Conservation (phyloP, 768 basidiomycete genomes). For the Kwoniella sp. region DNA sequence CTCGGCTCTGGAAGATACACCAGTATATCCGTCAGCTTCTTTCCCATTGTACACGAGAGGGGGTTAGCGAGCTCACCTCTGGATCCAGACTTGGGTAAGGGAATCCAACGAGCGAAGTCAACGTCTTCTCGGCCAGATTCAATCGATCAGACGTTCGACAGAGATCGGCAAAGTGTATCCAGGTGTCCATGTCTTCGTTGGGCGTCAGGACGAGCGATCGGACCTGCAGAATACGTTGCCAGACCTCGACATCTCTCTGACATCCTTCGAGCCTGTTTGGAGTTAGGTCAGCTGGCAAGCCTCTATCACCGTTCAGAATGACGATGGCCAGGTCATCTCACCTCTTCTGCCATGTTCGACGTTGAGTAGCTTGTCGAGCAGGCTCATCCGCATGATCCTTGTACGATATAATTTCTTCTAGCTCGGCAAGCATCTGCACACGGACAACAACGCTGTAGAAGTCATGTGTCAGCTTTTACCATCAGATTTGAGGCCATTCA, state of each 20-base stretch:
- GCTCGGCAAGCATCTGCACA: constrained; percentile 95
- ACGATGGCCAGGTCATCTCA: constrained; percentile 51
- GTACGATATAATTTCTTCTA: constrained; percentile 95
- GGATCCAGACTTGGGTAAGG: constrained; percentile 41
- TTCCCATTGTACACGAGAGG: not conserved
- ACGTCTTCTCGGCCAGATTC: constrained; percentile 93
- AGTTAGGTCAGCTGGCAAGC: constrained; percentile 10
- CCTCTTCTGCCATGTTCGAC: constrained; percentile 98
- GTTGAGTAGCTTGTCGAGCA: constrained; percentile 83
- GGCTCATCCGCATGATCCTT: constrained; percentile 93
- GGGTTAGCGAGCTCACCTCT: constrained; percentile 35
- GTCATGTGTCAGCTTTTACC: too few species aligned
- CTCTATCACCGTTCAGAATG: not conserved
- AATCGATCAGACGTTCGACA: constrained; percentile 94
- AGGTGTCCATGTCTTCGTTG: constrained; percentile 92
- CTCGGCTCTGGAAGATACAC: constrained; percentile 50
- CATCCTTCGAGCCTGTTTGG: constrained; percentile 78
- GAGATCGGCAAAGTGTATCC: constrained; percentile 98
- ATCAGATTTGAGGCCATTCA: too few species aligned
- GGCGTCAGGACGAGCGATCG: constrained; percentile 89
- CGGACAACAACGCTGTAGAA: constrained; percentile 81
- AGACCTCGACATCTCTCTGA: constrained; percentile 97
- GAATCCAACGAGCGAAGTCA: constrained; percentile 80
- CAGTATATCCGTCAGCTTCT: constrained; percentile 6
- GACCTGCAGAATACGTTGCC: constrained; percentile 96